Conservation (phyloP, 345 rosid genomes). For the Hibiscus tridactylites region DNA sequence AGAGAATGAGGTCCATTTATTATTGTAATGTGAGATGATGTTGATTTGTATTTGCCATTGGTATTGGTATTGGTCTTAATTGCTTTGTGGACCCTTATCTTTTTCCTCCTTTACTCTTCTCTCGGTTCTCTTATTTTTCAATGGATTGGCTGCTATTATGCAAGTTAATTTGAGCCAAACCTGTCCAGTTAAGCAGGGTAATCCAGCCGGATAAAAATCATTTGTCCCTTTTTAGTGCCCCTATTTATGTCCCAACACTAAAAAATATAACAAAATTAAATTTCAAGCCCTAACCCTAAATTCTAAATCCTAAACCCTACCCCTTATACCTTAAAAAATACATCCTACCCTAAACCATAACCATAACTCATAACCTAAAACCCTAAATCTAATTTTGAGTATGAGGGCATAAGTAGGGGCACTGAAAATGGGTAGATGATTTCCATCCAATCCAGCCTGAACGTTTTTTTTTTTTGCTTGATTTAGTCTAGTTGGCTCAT, state of each 20-base stretch:
- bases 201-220: too few species aligned
- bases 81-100: conserved; percentile 12
- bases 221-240: too few species aligned
- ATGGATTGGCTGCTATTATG: not conserved
- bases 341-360: too few species aligned
- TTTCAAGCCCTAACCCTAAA: too few species aligned
- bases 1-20: not conserved
- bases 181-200: not conserved
- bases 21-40: conserved; percentile 11
- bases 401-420: too few species aligned
- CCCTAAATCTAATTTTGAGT: too few species aligned
- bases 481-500: not conserved
- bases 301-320: too few species aligned
- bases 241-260: too few species aligned
- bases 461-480: not conserved
- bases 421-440: too few species aligned
- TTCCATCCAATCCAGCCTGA: not conserved
- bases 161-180: not conserved
- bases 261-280: too few species aligned
- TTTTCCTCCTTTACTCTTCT: not conserved
- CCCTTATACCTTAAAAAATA: too few species aligned
- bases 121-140: not conserved
- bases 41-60: conserved; percentile 16
- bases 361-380: too few species aligned
- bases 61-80: not conserved